These are phyloP conservation scores for Monilinia polystroma DNA, from an alignment of 2,329 filamentous ascomycete genomes.

Conservation along the genomic window DNA sequence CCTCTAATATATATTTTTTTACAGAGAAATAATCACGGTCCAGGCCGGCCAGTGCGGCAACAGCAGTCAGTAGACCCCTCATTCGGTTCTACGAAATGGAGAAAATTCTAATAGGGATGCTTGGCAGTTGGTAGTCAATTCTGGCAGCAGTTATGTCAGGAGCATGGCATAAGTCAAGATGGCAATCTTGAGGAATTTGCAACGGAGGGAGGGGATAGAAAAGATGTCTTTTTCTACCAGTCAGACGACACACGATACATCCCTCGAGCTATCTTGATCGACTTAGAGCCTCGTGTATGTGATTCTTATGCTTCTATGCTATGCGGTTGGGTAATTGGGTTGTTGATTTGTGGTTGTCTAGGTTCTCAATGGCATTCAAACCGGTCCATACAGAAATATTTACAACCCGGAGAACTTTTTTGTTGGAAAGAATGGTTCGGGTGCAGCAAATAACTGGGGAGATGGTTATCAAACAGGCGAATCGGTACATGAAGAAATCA, in stretches of 20 bases:
- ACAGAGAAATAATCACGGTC: constrained; percentile 97
- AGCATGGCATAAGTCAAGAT: constrained; percentile 96
- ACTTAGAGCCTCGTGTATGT: constrained; percentile 83
- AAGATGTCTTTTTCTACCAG: constrained; percentile 99
- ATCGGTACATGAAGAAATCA: constrained; percentile 88
- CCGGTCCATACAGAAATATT: constrained; percentile 93
- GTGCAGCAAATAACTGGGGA: constrained; percentile 98
- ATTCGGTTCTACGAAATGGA: background rate
- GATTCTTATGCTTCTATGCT: background rate
- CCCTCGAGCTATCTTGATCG: constrained; percentile 89
- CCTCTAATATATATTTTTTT: constrained; percentile 23
- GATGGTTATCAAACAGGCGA: constrained; percentile 94
- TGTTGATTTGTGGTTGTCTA: constrained; percentile 35
- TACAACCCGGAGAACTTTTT: constrained; percentile 99
- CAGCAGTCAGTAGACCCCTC: constrained; percentile 70
- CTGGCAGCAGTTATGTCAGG: constrained; percentile 97
- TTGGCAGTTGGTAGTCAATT: constrained; percentile 86
- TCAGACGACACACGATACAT: constrained; percentile 99
- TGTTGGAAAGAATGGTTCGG: constrained; percentile 87
- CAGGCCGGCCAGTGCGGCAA: constrained; percentile 99
- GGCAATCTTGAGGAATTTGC: constrained; percentile 97
- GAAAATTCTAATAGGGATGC: constrained; percentile 23
- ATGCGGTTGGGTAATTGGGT: background rate
- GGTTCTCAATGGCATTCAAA: constrained; percentile 91
- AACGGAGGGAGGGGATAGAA: constrained; percentile 94